Base-by-base conservation (phyloP, 2,329 filamentous ascomycete genomes). In the Colletotrichum tamarilloi region DNA sequence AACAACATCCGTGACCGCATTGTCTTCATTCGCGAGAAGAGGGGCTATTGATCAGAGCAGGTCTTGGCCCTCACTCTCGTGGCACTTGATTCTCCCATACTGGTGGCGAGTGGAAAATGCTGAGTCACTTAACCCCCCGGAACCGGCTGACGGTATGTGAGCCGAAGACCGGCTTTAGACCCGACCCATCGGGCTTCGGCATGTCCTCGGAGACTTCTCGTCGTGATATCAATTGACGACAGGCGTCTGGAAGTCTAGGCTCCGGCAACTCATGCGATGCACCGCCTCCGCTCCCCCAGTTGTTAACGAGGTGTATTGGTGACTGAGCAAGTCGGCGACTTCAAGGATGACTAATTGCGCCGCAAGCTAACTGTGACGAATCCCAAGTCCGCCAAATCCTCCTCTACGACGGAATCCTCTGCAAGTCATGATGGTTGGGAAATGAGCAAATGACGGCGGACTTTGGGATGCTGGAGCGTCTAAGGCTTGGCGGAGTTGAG, bases 171-270 rank as follows among this genome's bases (percentile, higher is more conserved):
- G 52, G 49, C 53, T 58, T 6, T 12, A 52, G 53, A 65, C 16
- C 67, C 49, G 66, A 67, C 5, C 49, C 24, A 22, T 28, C 68
- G 62, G 68, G 38, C 56, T 71, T 67, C 56, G 63, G 68, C 30
- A 26, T 42, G 32, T 56, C 46, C 16, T 67, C 32, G 63, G 68
- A 66, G 26, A 71, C 68, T 67, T 67, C 4, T 83, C 80, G 42
- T 62, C 38, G 46, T 26, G 60, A 38, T 22, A n/a, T 42, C 16
- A 8, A 24, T 57, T 32, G 16, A 9, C 32, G 38, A 42, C 5
- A 42, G 38, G 38, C 1, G 3, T 42, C 14, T 42, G 38, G 14
- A 7, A 42, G 38, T 19, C 14, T 16, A 19, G 38, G 38, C 38
- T 42, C 38, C 26, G 11, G 12, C 26, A 19, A 19, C 55, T 62